Percentiles rank a stretch among this genome's conserved stretches.
Conservation (phyloP, 148 eudicot genomes). For the Limonium bicolor region DNA sequence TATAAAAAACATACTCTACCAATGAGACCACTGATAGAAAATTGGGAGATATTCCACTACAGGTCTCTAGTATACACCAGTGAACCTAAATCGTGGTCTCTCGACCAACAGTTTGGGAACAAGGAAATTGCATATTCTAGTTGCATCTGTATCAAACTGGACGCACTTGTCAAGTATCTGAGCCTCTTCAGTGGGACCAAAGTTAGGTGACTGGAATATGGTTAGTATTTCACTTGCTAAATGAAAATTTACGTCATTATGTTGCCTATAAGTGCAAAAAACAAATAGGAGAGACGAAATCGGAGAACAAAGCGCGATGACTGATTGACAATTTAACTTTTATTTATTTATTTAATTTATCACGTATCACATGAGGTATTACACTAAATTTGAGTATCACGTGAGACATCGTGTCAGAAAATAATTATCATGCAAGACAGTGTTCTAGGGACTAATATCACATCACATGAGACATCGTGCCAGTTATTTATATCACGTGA, state of each 20-base stretch:
- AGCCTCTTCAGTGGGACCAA: conserved; percentile 14
- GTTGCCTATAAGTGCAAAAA: neutral
- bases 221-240: conserved; percentile 22
- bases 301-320: neutral
- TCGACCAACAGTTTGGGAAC: conserved; percentile 23
- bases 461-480: too few species aligned
- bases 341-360: too few species aligned
- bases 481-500: too few species aligned
- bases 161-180: conserved; percentile 18
- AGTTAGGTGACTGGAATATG: conserved; percentile 22
- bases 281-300: conserved; percentile 12
- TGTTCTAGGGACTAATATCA: too few species aligned
- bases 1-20: conserved; percentile 45
- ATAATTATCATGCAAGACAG: too few species aligned
- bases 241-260: neutral
- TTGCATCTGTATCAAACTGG: conserved; percentile 19
- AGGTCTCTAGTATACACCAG: conserved; percentile 29
- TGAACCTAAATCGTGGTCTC: conserved; percentile 25
- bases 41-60: conserved; percentile 19
- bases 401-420: too few species aligned
- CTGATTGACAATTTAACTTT: too few species aligned
- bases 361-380: too few species aligned
- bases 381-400: too few species aligned
- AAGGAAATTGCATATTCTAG: conserved; percentile 35
- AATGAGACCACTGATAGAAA: conserved; percentile 34